phyloP scores from a whole-genome alignment of 1,139 yeast species.

The Lodderomyces parapsilosis region DNA sequence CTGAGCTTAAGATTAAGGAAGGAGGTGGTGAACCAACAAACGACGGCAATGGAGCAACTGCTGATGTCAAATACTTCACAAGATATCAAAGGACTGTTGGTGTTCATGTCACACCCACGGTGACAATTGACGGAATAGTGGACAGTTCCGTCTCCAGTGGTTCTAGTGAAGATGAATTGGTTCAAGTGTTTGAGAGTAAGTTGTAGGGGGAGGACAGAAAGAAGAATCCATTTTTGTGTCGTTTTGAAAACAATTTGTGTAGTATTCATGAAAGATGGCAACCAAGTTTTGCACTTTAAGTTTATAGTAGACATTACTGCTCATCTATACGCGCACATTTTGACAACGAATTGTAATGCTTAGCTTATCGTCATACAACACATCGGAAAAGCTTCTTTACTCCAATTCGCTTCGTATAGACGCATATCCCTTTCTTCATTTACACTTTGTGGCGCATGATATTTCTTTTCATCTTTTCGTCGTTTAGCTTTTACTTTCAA shows the following conservation, averaged over 20 bases:
- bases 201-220: conserved; percentile 6
- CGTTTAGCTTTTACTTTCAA: background rate
- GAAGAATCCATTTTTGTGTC: background rate
- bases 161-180: conserved; percentile 30
- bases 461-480: background rate
- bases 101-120: conserved; percentile 85
- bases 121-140: conserved; percentile 65
- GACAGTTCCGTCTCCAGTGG: conserved; percentile 40
- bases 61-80: conserved; percentile 72
- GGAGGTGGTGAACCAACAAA: conserved; percentile 36
- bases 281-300: background rate
- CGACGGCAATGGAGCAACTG: conserved; percentile 56
- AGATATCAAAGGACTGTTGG: conserved; percentile 74
- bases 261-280: no score
- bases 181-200: conserved; percentile 25
- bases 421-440: background rate
- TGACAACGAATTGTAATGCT: no score
- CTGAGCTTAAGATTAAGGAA: conserved; percentile 27
- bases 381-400: background rate
- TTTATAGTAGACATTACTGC: no score
- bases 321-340: no score
- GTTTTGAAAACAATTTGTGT: no score
- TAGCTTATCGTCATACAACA: no score
- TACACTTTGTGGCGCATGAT: background rate
- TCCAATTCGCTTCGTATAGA: background rate